These are phyloP conservation scores for Fusarium phyllophilum DNA, from an alignment of 2,329 filamentous ascomycete genomes.

Conservation along the genomic window DNA sequence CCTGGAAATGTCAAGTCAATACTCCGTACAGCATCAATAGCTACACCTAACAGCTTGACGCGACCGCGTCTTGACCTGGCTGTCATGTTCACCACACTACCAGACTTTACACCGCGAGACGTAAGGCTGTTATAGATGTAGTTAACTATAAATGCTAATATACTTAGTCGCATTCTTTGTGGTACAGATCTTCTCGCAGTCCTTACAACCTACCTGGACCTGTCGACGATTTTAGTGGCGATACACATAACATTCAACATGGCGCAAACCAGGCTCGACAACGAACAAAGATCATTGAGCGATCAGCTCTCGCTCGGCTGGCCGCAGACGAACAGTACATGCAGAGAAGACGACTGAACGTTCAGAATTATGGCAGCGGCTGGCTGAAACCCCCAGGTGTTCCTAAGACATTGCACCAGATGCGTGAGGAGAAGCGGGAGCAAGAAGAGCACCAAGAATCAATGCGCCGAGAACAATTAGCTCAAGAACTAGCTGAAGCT, in stretches of 20 bases:
- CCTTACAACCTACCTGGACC: slow-evolving; percentile 53
- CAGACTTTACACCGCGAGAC: slow-evolving; percentile 75
- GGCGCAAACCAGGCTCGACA: slow-evolving; percentile 50
- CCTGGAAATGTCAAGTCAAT: slow-evolving; percentile 24
- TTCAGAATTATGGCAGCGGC: slow-evolving; percentile 85
- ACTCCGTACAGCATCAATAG: slow-evolving; percentile 31
- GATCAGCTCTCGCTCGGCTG: slow-evolving; percentile 74
- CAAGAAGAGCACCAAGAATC: slow-evolving; percentile 85
- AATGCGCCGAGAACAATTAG: slow-evolving; percentile 74
- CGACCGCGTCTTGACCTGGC: slow-evolving; percentile 33
- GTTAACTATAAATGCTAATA: slow-evolving; percentile 12
- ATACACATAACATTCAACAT: slow-evolving; percentile 43
- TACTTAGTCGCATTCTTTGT: slow-evolving; percentile 75
- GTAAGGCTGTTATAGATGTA: slow-evolving; percentile 56
- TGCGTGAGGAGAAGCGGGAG: slow-evolving; percentile 89
- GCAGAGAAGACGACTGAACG: slow-evolving; percentile 79
- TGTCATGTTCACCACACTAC: slow-evolving; percentile 70
- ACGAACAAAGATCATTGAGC: slow-evolving; percentile 60
- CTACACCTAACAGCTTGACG: slow-evolving; percentile 24
- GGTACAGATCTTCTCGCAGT: slow-evolving; percentile 74
- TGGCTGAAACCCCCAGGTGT: slow-evolving; percentile 94
- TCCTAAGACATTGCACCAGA: slow-evolving; percentile 87
- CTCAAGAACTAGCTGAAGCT: slow-evolving; percentile 78
- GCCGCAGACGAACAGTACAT: slow-evolving; percentile 81
- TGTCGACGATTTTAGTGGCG: slow-evolving; percentile 47